Evolutionary conservation across 1,284 basidiomycete species (phyloP), one percentile per base, ranked within the genome.

Genomic region (Flammula alnicola): DNA sequence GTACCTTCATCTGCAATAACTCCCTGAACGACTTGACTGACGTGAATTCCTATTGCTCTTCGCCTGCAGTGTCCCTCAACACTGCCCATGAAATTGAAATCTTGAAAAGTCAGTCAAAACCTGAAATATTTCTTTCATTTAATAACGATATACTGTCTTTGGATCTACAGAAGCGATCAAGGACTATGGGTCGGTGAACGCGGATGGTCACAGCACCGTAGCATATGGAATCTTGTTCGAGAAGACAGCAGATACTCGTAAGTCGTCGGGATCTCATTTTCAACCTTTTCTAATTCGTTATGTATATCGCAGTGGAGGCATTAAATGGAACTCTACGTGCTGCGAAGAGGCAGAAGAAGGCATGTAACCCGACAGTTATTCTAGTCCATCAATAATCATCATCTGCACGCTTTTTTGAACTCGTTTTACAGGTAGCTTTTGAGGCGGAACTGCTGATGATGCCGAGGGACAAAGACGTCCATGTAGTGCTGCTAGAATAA

Each of bases 261-360:
- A 49, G 71, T 63, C 11, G 14, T 5, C 5, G 22, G 16, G 3
- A 26, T 40, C 10, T 17, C 20, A 36, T n/a, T 27, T n/a, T n/a
- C n/a, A n/a, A n/a, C n/a, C n/a, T n/a, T n/a, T n/a, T n/a, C n/a
- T 7, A 22, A 20, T 25, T 14, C 20, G 2, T 30, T 23, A 1
- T 39, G 17, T 26, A 17, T n/a, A n/a, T 16, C 35, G 6, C 35
- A 76, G 75, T 77, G 38, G 75, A 77, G 57, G 75, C 75, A 0
- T 58, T 77, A 51, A 77, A 76, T 46, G 75, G 75, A 16, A 76
- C 74, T 0, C 56, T 77, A 6, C 67, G 74, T 17, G 65, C 75
- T 5, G 75, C 75, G 1, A 77, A 75, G 54, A 63, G 67, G 41
- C 73, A 76, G 60, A 76, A 75, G 59, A 75, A 74, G 69, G 75